Conservation (phyloP, 1,284 basidiomycete species). For the Acaromyces ingoldii region DNA sequence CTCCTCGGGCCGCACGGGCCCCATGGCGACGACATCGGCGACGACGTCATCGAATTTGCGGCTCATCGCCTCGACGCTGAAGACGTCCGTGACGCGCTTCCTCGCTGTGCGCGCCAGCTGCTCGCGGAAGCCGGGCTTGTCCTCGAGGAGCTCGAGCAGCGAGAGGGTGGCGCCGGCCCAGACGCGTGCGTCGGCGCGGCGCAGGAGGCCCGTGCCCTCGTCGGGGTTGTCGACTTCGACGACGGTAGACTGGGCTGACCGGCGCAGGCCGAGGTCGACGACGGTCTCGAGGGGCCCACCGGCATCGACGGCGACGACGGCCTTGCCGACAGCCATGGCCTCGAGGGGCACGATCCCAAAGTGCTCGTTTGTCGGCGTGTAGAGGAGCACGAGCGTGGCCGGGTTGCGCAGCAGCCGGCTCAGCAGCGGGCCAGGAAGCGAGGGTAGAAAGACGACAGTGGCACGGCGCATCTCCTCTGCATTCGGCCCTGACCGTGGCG, state of each 20-base stretch:
- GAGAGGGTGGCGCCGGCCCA: constrained; percentile 25
- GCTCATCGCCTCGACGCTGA: constrained; percentile 25
- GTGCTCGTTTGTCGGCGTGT: constrained; percentile 92
- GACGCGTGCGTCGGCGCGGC: constrained; percentile 20
- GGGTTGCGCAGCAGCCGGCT: constrained; percentile 31
- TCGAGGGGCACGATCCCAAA: constrained; percentile 96
- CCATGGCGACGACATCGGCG: constrained; percentile 22
- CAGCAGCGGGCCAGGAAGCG: constrained; percentile 38
- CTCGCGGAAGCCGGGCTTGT: constrained; percentile 4
- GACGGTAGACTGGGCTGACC: constrained; percentile 13
- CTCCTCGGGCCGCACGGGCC: constrained; percentile 24
- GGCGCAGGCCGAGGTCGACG: constrained; percentile 56
- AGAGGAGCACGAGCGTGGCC: constrained; percentile 60
- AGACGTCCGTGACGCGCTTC: constrained; percentile 16
- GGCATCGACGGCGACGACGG: constrained; percentile 79
- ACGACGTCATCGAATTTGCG: constrained; percentile 22
- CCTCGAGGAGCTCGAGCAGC: constrained; percentile 15
- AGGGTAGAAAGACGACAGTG: constrained; percentile 39
- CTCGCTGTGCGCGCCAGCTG: constrained; percentile 13
- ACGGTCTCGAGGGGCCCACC: constrained; percentile 91
- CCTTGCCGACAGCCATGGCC: constrained; percentile 85
- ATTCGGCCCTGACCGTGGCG: constrained; percentile 38
- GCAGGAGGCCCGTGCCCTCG: constrained; percentile 33
- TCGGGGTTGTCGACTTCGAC: constrained; percentile 10
- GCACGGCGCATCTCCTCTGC: constrained; percentile 9